A percentile compares a stretch with the other conserved stretches of the same genome.
Conservation (phyloP, 805 yeast species). For the Wickerhamomyces chaumierensis region DNA sequence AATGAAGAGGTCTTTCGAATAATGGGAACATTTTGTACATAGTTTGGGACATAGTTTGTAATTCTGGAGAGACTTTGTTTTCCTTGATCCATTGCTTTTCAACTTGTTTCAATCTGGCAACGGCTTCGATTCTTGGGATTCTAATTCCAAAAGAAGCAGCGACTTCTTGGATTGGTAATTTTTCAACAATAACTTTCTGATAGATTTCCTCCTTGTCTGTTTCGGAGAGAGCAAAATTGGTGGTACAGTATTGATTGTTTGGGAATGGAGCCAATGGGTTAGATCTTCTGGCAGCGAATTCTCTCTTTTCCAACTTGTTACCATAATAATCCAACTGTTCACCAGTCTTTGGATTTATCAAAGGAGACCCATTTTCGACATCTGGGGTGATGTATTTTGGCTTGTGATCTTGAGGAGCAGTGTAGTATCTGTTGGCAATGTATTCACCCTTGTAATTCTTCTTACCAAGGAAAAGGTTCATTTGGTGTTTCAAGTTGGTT, state of each 20-base stretch:
- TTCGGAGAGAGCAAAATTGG: slow-evolving; percentile 50
- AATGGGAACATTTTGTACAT: slow-evolving; percentile 80
- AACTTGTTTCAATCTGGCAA: slow-evolving; percentile 52
- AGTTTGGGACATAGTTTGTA: slow-evolving; percentile 44
- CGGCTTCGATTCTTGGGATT: slow-evolving; percentile 83
- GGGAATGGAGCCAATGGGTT: slow-evolving; percentile 66
- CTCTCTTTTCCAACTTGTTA: slow-evolving; percentile 4
- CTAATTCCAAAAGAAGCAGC: slow-evolving; percentile 73
- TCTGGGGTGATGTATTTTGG: slow-evolving; percentile 66
- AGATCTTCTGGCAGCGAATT: slow-evolving; percentile 3
- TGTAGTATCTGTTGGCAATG: slow-evolving; percentile 60
- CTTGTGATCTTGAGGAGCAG: slow-evolving; percentile 52
- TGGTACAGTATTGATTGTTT: slow-evolving; percentile 52
- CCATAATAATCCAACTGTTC: slow-evolving; percentile 17
- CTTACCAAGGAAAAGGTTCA: slow-evolving; percentile 75
- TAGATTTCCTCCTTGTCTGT: slow-evolving; percentile 51
- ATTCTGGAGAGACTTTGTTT: slow-evolving; percentile 41
- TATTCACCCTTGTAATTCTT: slow-evolving; percentile 77
- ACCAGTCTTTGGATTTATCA: slow-evolving; percentile 23
- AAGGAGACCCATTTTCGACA: slow-evolving; percentile 28
- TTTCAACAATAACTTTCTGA: slow-evolving; percentile 39
- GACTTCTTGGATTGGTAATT: slow-evolving; percentile 54
- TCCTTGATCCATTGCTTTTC: slow-evolving; percentile 50
- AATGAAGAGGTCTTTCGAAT: slow-evolving; percentile 31
- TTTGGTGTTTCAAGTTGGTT: slow-evolving; percentile 47